Evolutionary conservation across 2,329 filamentous ascomycete species (phyloP).

Genomic region (Verticillium zaregamsianum): DNA sequence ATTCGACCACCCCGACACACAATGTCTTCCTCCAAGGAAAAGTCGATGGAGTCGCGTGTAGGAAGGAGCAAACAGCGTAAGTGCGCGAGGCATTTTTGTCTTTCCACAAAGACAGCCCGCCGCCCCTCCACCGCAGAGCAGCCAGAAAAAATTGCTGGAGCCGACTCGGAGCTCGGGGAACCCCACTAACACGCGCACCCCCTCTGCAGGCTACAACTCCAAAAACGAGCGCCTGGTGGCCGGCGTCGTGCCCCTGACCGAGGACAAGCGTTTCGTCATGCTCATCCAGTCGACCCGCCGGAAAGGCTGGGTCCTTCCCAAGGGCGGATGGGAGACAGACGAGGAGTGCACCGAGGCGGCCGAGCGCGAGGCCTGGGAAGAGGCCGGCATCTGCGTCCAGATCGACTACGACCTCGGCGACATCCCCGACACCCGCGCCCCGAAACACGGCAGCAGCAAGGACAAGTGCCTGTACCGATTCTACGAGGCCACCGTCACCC

Average conservation of each 20-base stretch:
- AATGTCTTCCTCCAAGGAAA: slow-evolving; percentile 27
- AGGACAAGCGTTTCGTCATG: slow-evolving; percentile 82
- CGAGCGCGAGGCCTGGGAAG: slow-evolving; percentile 92
- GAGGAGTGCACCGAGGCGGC: slow-evolving; percentile 81
- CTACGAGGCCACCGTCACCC: slow-evolving; percentile 82
- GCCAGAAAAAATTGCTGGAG: slow-evolving; percentile 8
- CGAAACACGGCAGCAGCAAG: slow-evolving; percentile 65
- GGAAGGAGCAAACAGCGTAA: slow-evolving; percentile 79
- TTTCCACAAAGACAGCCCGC: slow-evolving; percentile 1
- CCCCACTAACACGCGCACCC: slow-evolving; percentile 29
- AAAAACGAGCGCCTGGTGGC: slow-evolving; percentile 94
- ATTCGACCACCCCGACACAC: slow-evolving; percentile 1
- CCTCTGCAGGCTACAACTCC: slow-evolving; percentile 73
- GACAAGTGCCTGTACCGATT: slow-evolving; percentile 70
- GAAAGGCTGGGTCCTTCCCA: slow-evolving; percentile 93
- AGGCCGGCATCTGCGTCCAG: slow-evolving; percentile 84
- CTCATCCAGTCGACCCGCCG: slow-evolving; percentile 90
- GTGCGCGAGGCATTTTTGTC: slow-evolving; percentile 31
- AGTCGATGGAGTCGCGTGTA: slow-evolving; percentile 68
- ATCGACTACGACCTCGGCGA: slow-evolving; percentile 82
- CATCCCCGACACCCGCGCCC: slow-evolving; percentile 79
- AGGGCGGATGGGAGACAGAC: slow-evolving; percentile 96
- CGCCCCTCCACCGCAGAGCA: neutral
- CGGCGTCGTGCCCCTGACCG: slow-evolving; percentile 84
- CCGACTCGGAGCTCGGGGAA: slow-evolving; percentile 12